Evolutionary conservation across 2,329 filamentous ascomycete genomes (phyloP), one percentile per base, ranked within the genome.

Genomic region (Aspergillus costaricaensis): DNA sequence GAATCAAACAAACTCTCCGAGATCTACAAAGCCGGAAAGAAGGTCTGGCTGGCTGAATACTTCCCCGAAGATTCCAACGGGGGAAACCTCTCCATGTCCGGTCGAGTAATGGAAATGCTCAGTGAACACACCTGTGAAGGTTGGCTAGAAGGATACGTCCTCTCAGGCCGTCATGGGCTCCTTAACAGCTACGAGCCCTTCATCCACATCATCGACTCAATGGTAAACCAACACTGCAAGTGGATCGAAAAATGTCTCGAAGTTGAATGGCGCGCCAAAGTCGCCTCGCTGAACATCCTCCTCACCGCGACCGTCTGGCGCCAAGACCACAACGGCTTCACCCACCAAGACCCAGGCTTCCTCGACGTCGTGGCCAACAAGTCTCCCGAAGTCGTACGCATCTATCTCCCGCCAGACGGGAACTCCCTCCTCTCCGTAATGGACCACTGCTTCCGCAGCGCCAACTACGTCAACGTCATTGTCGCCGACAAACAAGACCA

Each of bases 181-280:
- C 83, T 93, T 61, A 92, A 92, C 82, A 90, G 87, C 72, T 93
- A 93, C 77, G 90, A 93, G 74, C 89, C 90, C 0, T 93, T 93
- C 72, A 90, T 92, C 61, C 89, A 92, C 71, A 86, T 93, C 68
- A 91, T 93, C 68, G 89, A 92, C 75, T 91, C 88, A 1, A 93
- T 93, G 90, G 90, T 93, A 62, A 92, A 91, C 74, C 90, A 91
- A 79, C 90, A 93, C 77, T 91, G 89, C 80, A 93, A 93, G 75
- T 92, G 90, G 90, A 84, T 92, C 54, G 90, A 93, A 74, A 93
- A 92, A 78, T 90, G 87, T 65, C 80, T 87, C n/a, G 90, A 92
- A 70, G 87, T 92, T 19, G 86, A 90, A 69, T 93, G 90, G 90
- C 86, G 90, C 55, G 85, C 82, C 67, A 88, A 88, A 74, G 80